These are phyloP conservation scores for Penicillium taxi DNA, from an alignment of 495 filamentous ascomycete genomes.

Conservation along the genomic window DNA sequence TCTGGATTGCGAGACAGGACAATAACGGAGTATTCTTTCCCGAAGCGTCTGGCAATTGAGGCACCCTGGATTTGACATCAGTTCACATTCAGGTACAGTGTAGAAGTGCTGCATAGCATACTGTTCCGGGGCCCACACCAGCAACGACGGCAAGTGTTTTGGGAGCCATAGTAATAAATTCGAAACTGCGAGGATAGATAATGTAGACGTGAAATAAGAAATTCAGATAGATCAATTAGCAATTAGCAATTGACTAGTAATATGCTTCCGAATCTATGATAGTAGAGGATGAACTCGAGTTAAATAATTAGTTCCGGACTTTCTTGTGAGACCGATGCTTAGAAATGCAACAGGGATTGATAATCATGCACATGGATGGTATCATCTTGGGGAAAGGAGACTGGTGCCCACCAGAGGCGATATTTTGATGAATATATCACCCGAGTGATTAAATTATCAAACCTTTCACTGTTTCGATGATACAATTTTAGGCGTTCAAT, in stretches of 20 bases:
- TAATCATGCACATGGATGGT: slow-evolving; percentile 21
- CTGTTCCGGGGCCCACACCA: slow-evolving; percentile 68
- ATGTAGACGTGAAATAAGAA: too few relatives aligned
- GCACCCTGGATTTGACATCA: slow-evolving; percentile 30
- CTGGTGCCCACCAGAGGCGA: slow-evolving; percentile 4
- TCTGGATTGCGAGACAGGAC: slow-evolving; percentile 62
- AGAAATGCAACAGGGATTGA: slow-evolving; percentile 25
- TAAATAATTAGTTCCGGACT: slow-evolving; percentile 9
- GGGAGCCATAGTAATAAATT: slow-evolving; percentile 29
- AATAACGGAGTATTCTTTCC: slow-evolving; percentile 64
- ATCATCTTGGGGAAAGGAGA: slow-evolving; percentile 14
- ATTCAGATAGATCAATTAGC: too few relatives aligned
- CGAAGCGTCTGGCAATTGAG: slow-evolving; percentile 59
- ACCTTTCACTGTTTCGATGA: too few relatives aligned
- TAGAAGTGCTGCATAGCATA: slow-evolving; percentile 13
- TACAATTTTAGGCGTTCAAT: too few relatives aligned
- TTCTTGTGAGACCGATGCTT: slow-evolving; percentile 12
- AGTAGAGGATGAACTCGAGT: neutral
- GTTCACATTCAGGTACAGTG: neutral
- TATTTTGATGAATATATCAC: slow-evolving; percentile 11
- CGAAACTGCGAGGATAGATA: too few relatives aligned
- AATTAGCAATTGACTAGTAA: too few relatives aligned
- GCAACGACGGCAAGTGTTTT: slow-evolving; percentile 61
- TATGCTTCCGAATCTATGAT: too few relatives aligned
- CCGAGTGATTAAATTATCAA: too few relatives aligned